Evolutionary conservation across 1,284 basidiomycete genomes (phyloP).

Genomic region (Fomitiporia mediterranea): DNA sequence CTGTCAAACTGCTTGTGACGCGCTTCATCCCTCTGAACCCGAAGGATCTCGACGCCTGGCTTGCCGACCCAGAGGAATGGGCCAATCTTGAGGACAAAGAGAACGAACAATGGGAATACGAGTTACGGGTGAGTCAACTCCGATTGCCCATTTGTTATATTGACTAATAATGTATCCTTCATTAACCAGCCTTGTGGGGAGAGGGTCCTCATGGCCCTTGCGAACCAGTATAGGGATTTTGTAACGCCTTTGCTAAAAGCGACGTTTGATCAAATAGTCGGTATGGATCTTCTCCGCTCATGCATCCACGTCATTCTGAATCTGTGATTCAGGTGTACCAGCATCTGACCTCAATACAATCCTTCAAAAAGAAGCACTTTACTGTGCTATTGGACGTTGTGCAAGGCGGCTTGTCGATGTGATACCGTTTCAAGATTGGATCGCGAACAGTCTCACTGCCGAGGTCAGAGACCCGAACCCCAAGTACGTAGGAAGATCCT

Average conservation of each 20-base stretch:
- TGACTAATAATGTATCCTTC: background rate
- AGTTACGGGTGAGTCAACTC: constrained; percentile 62
- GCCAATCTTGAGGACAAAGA: constrained; percentile 81
- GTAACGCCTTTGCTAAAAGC: constrained; percentile 68
- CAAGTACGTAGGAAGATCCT: constrained; percentile 37
- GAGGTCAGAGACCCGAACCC: constrained; percentile 57
- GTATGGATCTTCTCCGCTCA: constrained; percentile 36
- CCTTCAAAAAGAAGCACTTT: constrained; percentile 81
- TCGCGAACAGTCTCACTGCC: constrained; percentile 48
- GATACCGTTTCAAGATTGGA: constrained; percentile 66
- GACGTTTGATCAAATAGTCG: constrained; percentile 50
- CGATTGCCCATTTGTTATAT: background rate
- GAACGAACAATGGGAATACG: constrained; percentile 84
- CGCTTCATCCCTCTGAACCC: constrained; percentile 80
- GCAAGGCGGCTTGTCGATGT: constrained; percentile 58
- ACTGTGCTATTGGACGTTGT: constrained; percentile 85
- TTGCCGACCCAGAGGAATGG: constrained; percentile 88
- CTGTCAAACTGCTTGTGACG: constrained; percentile 73
- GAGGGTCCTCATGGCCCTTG: constrained; percentile 77
- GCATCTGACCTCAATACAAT: constrained; percentile 57
- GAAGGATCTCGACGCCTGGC: constrained; percentile 73
- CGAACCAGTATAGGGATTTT: constrained; percentile 66
- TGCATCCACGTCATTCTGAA: no score
- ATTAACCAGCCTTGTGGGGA: constrained; percentile 75
- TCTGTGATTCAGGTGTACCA: constrained; percentile 40